Evolutionary conservation across 2,329 filamentous ascomycete species (phyloP), one percentile per base, ranked within the genome.

Genomic region (Fusarium torreyae): DNA sequence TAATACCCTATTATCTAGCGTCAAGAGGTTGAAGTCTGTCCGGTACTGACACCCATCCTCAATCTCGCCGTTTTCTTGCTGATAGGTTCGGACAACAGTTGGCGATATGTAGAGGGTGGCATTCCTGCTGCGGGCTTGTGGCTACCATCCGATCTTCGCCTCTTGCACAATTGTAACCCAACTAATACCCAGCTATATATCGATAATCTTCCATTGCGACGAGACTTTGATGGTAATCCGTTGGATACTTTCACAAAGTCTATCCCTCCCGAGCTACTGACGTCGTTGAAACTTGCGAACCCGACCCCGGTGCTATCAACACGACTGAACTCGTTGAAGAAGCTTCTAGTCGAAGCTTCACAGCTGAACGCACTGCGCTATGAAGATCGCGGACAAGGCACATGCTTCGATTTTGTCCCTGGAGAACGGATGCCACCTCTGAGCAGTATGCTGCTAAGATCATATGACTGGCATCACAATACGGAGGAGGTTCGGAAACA

Each of bases 391-490:
- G 83, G 83, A 2, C 82, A 84, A 55, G 83, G 83, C 5, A 83
- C 80, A 15, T 80, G 76, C 44, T 85, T 86, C 67, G 63, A 62
- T 4, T 85, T 86, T 33, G 39, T 54, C 0, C 63, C 63, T 0
- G 74, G 71, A 18, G 83, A 86, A 56, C 77, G 81, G 13, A 72
- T 86, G 24, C 84, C 84, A 2, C 73, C 83, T 0, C 70, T 86
- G 7, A 70, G 69, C 20, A 78, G 82, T 9, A 74, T 86, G 5
- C 74, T 71, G 2, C 73, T 87, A 38, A 79, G 79, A 49, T 84
- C 82, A 3, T 86, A 87, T 65, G 81, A 86, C 74, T 86, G 85
- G 85, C 75, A 79, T 11, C 85, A 86, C 64, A 74, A 74, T 2
- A 48, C 68, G 0, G 74, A 78, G 4, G 79, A 80, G 6, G 82